Base-by-base conservation (phyloP, 2,329 filamentous ascomycete species). In the Dothideomycetes sp. region DNA sequence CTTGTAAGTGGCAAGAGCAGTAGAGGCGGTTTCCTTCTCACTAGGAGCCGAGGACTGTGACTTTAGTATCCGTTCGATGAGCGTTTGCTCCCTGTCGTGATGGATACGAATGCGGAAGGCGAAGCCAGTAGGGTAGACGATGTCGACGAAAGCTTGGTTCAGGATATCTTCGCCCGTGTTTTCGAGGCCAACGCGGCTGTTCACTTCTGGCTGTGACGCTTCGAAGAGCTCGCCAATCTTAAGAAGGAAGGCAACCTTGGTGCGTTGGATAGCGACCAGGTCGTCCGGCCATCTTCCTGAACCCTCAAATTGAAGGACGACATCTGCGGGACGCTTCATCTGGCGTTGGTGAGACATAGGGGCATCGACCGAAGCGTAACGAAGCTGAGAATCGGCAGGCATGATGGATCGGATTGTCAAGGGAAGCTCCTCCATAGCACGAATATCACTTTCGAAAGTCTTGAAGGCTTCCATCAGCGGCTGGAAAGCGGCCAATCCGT, bases 251-350 rank as follows among this genome's bases (percentile, higher is more conserved):
- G 93, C 91, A 27, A 93, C 75, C 62, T 98, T 98, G 10, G 87
- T 88, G 54, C 87, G 78, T 59, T 98, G 91, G 42, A 96, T 94
- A 4, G 89, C 88, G 3, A 76, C 76, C 7, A 96, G 64, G 55
- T 93, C 86, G 56, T 96, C 88, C 0, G 91, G 91, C 91, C 91
- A 98, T 51, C 85, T 82, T 32, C 79, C 81, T 5, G 91, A 96
- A 4, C 83, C 84, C 64, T 98, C 91, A 52, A 98, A 96, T 55
- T 89, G 88, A 33, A 98, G 71, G 29, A 87, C 74, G 22, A 93
- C 74, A 50, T 93, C 80, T 49, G 88, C 81, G 0, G 84, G 81
- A 9, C 18, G 60, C 56, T 53, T 49, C 12, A 40, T 68, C 51
- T 66, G 68, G 35, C 65, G 62, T 11, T 69, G 65, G 17, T 65